Conservation (phyloP, 1,284 basidiomycete species). For the Irpex sp. region DNA sequence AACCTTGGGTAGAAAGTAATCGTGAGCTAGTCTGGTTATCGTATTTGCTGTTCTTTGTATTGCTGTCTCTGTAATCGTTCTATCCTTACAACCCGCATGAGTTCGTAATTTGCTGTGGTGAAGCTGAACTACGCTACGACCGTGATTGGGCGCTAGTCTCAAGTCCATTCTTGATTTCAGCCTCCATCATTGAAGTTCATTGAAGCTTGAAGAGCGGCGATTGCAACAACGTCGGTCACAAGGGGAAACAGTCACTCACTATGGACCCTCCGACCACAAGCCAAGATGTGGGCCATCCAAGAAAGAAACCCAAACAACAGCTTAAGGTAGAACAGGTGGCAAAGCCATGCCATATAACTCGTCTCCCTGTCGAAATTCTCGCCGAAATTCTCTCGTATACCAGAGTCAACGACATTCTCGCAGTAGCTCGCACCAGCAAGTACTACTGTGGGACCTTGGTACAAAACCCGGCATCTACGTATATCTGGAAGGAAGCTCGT, state of each 20-base stretch:
- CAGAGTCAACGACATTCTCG: constrained; percentile 39
- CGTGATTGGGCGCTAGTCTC: no score
- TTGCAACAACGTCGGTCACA: no score
- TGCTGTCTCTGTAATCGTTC: not conserved
- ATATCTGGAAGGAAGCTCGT: constrained; percentile 52
- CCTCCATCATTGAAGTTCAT: no score
- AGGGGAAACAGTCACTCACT: no score
- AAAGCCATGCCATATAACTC: constrained; percentile 13
- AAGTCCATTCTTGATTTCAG: no score
- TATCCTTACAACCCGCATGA: not conserved
- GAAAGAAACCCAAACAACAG: not conserved
- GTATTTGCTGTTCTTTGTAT: constrained; percentile 1
- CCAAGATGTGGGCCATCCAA: not conserved
- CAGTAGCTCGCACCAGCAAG: constrained; percentile 46
- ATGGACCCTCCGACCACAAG: not conserved
- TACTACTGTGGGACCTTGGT: constrained; percentile 44
- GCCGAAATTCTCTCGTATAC: constrained; percentile 39
- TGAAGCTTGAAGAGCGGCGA: no score
- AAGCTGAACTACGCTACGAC: no score
- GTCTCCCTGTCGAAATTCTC: constrained; percentile 43
- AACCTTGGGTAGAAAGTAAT: constrained; percentile 20
- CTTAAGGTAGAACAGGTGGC: not conserved
- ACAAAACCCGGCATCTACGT: constrained; percentile 32
- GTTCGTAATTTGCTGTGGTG: not conserved
- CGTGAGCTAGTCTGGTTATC: not conserved